These are phyloP conservation scores for Metschnikowia santaceciliae DNA, from an alignment of 805 yeast species.

Conservation along the genomic window DNA sequence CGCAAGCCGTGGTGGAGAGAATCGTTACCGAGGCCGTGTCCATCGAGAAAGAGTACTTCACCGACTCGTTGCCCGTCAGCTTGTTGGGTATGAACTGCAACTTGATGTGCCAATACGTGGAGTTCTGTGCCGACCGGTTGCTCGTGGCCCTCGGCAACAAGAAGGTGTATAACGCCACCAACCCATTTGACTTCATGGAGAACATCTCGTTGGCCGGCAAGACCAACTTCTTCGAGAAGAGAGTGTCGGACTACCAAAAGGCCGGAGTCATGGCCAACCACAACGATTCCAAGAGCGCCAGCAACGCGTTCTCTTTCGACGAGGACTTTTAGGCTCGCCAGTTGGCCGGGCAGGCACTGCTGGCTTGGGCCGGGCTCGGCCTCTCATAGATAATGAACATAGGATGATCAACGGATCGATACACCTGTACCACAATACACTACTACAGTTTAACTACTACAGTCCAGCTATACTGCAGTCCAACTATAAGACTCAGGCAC, in stretches of 20 bases:
- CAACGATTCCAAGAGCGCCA: slow-evolving; percentile 43
- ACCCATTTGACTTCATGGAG: slow-evolving; percentile 99
- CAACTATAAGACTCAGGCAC: no score
- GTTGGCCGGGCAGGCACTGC: slow-evolving; percentile 2
- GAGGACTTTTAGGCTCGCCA: slow-evolving; percentile 67
- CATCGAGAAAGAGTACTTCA: slow-evolving; percentile 67
- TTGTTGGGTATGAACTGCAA: slow-evolving; percentile 92
- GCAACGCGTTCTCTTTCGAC: slow-evolving; percentile 72
- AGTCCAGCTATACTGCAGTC: no score
- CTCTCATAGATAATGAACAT: background rate
- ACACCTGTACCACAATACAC: background rate
- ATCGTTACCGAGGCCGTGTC: slow-evolving; percentile 93
- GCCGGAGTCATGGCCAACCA: slow-evolving; percentile 96
- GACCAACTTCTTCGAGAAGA: slow-evolving; percentile 98
- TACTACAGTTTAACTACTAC: no score
- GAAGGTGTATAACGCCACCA: slow-evolving; percentile 79
- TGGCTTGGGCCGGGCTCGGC: slow-evolving; percentile 2
- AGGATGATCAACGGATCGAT: background rate
- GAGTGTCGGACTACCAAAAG: slow-evolving; percentile 97
- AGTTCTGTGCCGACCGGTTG: slow-evolving; percentile 95
- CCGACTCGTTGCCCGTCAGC: slow-evolving; percentile 88
- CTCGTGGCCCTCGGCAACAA: slow-evolving; percentile 87
- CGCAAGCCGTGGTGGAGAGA: slow-evolving; percentile 68
- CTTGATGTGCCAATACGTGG: slow-evolving; percentile 97
- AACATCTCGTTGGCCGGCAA: slow-evolving; percentile 97